Evolutionary conservation across 169 alveolate genomes (phyloP).

Genomic region (Cryptosporidium sp.): DNA sequence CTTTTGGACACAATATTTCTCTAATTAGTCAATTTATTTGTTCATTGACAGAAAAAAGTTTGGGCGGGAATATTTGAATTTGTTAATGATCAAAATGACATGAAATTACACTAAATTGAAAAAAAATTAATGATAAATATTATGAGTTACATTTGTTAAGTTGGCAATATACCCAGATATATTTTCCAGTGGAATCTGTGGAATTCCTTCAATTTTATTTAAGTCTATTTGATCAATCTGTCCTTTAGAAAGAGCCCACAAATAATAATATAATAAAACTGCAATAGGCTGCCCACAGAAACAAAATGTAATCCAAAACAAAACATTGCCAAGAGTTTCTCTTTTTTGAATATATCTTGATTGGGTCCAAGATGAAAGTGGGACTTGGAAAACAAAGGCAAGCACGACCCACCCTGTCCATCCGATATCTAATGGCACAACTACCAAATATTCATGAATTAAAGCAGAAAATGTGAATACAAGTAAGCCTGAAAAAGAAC

Average conservation of each 20-base stretch:
- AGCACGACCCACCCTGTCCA: constrained; percentile 91
- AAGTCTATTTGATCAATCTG: constrained; percentile 68
- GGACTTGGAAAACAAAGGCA: constrained; percentile 77
- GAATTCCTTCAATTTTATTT: constrained; percentile 68
- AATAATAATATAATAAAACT: constrained; percentile 80
- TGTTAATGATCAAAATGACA: not conserved
- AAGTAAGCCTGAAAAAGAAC: constrained; percentile 81
- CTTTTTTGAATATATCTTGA: constrained; percentile 80
- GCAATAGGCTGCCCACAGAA: constrained; percentile 95
- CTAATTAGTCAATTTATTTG: not conserved
- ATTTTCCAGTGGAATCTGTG: constrained; percentile 73
- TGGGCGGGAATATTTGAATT: not conserved
- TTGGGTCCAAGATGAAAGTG: constrained; percentile 70
- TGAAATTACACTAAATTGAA: not conserved
- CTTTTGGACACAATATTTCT: not conserved
- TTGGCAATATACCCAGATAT: constrained; percentile 66
- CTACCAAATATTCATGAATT: constrained; percentile 89
- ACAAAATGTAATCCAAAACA: constrained; percentile 93
- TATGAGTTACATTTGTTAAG: constrained; percentile 69
- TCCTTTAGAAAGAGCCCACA: constrained; percentile 78
- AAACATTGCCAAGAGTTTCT: constrained; percentile 88
- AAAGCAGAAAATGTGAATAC: constrained; percentile 90
- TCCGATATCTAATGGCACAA: constrained; percentile 91
- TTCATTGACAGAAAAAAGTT: not conserved
- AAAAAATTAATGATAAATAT: constrained; percentile 34